Base-by-base conservation (phyloP, 257 asterid species). In the Cynanchum wilfordii region DNA sequence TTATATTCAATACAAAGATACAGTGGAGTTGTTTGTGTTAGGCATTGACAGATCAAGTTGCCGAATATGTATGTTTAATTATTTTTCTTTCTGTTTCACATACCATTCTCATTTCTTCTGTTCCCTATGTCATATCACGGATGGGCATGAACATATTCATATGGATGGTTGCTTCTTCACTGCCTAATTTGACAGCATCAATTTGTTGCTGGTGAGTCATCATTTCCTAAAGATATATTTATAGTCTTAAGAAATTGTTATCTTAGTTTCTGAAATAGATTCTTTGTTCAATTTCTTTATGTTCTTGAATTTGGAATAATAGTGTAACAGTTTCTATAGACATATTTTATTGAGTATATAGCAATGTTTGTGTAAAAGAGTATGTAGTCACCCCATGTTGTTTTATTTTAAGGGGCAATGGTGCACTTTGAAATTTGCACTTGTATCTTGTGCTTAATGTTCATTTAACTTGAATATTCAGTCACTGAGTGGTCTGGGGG, bases 401-500 rank as follows among this genome's bases (percentile, higher is more conserved):
- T 70, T 38, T 70, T 54, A 19, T 7, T 62, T 47, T 22, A 2
- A 25, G 15, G 15, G 7, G n/a, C 57, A 12, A 57, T 8, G 16
- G 27, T 63, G 20, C 3, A 50, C 19, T 52, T 17, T 51, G 42
- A 70, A 70, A 57, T 49, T 54, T 3, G 16, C 40, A 38, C 57
- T 77, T 62, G 30, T n/a, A 45, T 54, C 49, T 56, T 64, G 5
- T 57, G 17, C n/a, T 71, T 36, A 17, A 24, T 68, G 20, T 36
- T 68, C 24, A 27, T n/a, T 57, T 50, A 22, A 4, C 36, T 76
- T 74, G 27, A 75, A 73, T 57, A 54, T 74, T 30, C 83, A 92
- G 99, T 95, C 55, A 92, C 99, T 73, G 99, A 95, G 74, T 95
- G 99, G 99, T 88, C 89, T 83, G 99, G 99, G 70, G 99, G 98